Evolutionary conservation across 1,284 basidiomycete species (phyloP), one percentile per base, ranked within the genome.

Genomic region (Erythrobasidium hasegawianum): DNA sequence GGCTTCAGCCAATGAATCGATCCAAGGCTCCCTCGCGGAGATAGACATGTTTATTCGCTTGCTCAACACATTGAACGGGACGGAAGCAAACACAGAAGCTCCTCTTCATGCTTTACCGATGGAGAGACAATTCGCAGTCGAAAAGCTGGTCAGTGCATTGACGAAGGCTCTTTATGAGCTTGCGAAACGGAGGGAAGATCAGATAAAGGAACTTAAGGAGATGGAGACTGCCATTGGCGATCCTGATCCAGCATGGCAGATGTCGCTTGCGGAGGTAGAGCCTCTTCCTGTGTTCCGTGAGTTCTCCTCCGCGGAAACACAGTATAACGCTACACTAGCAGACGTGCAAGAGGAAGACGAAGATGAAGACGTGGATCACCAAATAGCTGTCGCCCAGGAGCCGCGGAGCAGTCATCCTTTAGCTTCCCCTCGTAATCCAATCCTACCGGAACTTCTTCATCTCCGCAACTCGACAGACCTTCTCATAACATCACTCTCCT

Each of bases 381-480:
- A 56, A 18, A 56, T 33, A 24, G 50, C 18, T 53, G 50, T 3
- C 3, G 9, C 50, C 5, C 9, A 8, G 8, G 8, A 7, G 43
- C 43, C 43, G 43, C 43, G n/a, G 16, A 18, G 43, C 43, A 47
- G 16, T 47, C 43, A 47, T n/a, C 7, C 5, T 14, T 16, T 14
- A 24, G n/a, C n/a, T 7, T 18, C 22, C 4, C 43, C n/a, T 24
- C 4, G 14, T 16, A 33, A 18, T 24, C 22, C 43, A 14, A 24
- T 47, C 22, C 22, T 24, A 18, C n/a, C 43, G 14, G 43, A 47
- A 18, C 43, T 47, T 4, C 7, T 4, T 8, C 29, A 39, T 13
- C 26, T 65, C 8, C 62, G 55, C 14, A 58, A 13, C 8, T 4
- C 20, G 9, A 65, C 62, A 26, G 62, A 65, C 18, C 39, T 24